Base-by-base conservation (phyloP, 2,329 filamentous ascomycete species). In the Thermomyces lanuginosus region DNA sequence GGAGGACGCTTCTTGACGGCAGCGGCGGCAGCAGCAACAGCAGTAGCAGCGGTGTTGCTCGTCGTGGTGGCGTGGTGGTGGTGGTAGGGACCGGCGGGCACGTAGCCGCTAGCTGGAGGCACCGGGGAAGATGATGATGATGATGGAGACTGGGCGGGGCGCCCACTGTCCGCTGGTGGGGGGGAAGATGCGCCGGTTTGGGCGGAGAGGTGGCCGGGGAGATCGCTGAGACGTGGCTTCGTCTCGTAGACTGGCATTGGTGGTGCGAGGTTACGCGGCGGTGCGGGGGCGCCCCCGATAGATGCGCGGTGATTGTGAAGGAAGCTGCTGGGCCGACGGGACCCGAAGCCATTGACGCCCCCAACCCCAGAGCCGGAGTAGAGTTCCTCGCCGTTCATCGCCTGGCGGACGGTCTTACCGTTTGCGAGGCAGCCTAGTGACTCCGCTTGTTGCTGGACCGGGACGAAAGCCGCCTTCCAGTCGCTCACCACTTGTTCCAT, bases 401-500 rank as follows among this genome's bases (percentile, higher is more conserved):
- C 57, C 46, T 65, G 59, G 22, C 71, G 64, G 9, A 74, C 57
- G 2, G 71, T 67, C 46, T 76, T 83, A 21, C 78, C 77, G 16
- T 66, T 64, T 14, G 69, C 63, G 27, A 91, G 60, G 29, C 70
- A 64, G 15, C 55, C 56, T 32, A 84, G 63, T 12, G 60, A 58
- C 51, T 89, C 80, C 21, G 76, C 52, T 37, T 83, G 66, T 32
- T 65, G 60, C 36, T 76, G 73, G 25, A 72, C 53, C 0, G 73
- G 66, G 16, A 65, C 64, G 44, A 75, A 79, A 32, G 63, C 62
- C 2, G 53, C 51, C 26, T 76, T 66, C 72, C 76, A 89, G 22
- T 61, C 52, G 4, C 66, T 59, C 31, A 83, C 60, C 4, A 89
- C 70, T 26, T 77, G 67, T 14, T 75, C 69, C 60, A 83, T 75